These are phyloP conservation scores for Backusella circina DNA, from an alignment of 192 early-diverging fungal genomes.

Conservation along the genomic window DNA sequence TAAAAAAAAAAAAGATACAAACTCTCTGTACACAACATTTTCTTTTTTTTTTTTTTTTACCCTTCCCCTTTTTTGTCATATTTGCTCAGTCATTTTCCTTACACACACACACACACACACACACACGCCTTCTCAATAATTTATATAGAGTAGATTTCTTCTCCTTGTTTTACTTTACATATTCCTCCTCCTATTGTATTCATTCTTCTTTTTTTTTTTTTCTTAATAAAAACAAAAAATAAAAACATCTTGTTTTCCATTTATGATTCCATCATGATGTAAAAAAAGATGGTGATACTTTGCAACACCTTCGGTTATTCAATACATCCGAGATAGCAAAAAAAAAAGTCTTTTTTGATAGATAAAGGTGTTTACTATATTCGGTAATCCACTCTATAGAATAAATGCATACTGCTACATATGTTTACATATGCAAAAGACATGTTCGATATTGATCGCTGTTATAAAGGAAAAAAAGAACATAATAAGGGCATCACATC, in stretches of 20 bases:
- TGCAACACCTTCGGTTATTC: not conserved
- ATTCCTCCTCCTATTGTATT: not conserved
- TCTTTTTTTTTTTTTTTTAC: not conserved
- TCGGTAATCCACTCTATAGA: not conserved
- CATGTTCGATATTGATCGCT: not conserved
- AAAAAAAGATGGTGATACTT: not conserved
- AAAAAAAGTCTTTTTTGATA: not conserved
- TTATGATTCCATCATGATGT: too few relatives aligned
- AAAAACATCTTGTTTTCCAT: not conserved
- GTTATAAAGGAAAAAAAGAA: too few relatives aligned
- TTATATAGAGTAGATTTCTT: not conserved
- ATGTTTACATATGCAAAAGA: not conserved
- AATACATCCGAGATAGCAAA: not conserved
- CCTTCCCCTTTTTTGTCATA: not conserved
- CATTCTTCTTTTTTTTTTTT: not conserved
- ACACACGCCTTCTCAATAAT: constrained; percentile 4
- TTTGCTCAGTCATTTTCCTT: not conserved
- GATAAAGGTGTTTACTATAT: not conserved
- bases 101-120: too few relatives aligned
- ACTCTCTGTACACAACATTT: not conserved
- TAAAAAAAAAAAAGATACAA: not conserved
- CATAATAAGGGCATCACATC: too few relatives aligned
- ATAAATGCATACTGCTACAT: not conserved
- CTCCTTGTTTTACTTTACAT: not conserved
- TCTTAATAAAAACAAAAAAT: not conserved